A percentile compares a stretch with the other conserved stretches of the same genome.
Evolutionary conservation across 2,329 filamentous ascomycete species (phyloP).

Genomic region (Elsinoe necatrix): DNA sequence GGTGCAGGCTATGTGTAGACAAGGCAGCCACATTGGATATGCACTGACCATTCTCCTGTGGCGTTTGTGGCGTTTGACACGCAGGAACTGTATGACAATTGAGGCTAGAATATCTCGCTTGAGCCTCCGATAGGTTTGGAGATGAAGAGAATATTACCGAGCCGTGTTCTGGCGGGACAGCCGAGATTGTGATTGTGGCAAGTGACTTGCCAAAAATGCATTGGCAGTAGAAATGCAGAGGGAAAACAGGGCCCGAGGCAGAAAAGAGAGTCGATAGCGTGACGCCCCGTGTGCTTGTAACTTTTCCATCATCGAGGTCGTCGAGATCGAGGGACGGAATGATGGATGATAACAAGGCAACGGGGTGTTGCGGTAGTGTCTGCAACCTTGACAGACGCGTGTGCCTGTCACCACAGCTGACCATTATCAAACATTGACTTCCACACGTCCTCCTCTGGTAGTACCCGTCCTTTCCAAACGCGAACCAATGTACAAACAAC

Average conservation of each 20-base stretch:
- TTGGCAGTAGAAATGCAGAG: background rate
- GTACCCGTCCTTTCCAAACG: background rate
- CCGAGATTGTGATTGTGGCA: slow-evolving; percentile 1
- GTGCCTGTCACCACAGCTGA: background rate
- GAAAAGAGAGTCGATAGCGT: slow-evolving; percentile 1
- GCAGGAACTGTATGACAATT: background rate
- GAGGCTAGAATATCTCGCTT: background rate
- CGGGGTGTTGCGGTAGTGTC: background rate
- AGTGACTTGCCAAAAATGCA: background rate
- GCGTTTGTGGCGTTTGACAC: background rate
- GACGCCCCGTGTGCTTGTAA: slow-evolving; percentile 4
- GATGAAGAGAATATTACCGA: slow-evolving; percentile 1
- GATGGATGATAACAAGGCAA: background rate
- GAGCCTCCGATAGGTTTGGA: background rate
- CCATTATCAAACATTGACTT: background rate
- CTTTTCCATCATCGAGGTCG: slow-evolving; percentile 4
- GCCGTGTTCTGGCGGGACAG: background rate
- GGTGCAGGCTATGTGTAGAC: background rate
- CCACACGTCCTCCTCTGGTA: background rate
- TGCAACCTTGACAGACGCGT: background rate
- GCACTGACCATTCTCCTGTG: slow-evolving; percentile 3
- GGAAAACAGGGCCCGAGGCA: background rate
- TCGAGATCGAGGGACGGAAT: background rate
- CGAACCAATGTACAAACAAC: background rate
- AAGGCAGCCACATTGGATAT: background rate